phyloP scores from a whole-genome alignment of 108 stramenopile species.

The Chaetoceros muelleri region DNA sequence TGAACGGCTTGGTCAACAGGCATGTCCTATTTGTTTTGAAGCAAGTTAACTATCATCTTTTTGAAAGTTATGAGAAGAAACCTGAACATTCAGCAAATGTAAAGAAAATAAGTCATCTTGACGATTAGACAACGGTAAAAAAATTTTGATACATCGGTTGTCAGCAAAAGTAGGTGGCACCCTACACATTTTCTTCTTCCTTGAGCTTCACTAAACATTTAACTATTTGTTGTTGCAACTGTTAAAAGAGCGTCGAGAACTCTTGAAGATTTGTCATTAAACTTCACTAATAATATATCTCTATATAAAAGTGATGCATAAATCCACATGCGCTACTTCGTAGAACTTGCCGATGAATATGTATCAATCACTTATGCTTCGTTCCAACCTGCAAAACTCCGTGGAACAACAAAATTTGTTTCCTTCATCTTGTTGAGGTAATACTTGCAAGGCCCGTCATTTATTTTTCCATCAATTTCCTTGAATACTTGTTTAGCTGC shows the following conservation, averaged over 20 bases:
- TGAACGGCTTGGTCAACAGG: neutral
- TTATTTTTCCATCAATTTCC: conserved; percentile 36
- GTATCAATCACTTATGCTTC: neutral
- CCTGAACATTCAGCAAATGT: conserved; percentile 1
- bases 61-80: neutral
- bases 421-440: conserved; percentile 53
- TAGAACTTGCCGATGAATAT: too few species aligned
- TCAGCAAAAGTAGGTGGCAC: too few species aligned
- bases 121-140: neutral
- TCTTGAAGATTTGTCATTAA: too few species aligned
- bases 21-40: neutral
- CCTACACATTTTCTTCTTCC: too few species aligned
- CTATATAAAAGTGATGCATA: too few species aligned
- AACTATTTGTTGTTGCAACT: too few species aligned
- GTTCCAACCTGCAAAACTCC: conserved; percentile 27
- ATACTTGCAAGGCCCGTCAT: conserved; percentile 71
- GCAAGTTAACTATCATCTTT: neutral
- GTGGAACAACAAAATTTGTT: conserved; percentile 47
- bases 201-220: too few species aligned
- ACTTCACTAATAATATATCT: too few species aligned
- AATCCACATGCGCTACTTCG: too few species aligned
- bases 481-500: conserved; percentile 48
- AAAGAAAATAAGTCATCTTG: neutral
- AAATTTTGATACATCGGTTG: too few species aligned
- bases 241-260: too few species aligned